A percentile compares a stretch with the other conserved stretches of the same genome.
Evolutionary conservation across 148 eudicot species (phyloP).

Genomic region (Chenopodium formosanum): DNA sequence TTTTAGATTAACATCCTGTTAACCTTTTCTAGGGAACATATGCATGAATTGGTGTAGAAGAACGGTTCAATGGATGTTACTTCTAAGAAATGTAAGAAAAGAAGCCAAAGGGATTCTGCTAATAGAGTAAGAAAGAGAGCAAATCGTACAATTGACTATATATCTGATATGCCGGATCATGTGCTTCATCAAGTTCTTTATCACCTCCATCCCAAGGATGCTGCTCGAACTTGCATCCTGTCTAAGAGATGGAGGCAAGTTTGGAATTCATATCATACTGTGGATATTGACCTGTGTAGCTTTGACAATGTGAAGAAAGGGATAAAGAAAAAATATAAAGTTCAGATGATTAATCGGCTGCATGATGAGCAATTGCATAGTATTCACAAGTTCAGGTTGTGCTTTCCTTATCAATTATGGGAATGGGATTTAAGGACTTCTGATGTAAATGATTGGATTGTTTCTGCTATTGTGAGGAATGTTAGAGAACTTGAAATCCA

Average conservation of each 20-base stretch:
- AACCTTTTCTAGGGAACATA: not conserved
- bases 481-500: constrained; percentile 30
- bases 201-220: constrained; percentile 26
- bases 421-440: not conserved
- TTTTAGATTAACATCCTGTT: not conserved
- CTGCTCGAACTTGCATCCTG: constrained; percentile 24
- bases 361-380: constrained; percentile 8
- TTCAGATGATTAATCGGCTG: constrained; percentile 3
- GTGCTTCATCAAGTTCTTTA: constrained; percentile 23
- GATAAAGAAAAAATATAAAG: not conserved
- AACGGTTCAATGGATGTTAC: constrained; percentile 15
- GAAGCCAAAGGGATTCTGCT: not conserved
- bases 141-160: constrained; percentile 10
- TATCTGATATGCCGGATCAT: constrained; percentile 23
- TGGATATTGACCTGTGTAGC: constrained; percentile 23
- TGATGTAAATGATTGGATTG: constrained; percentile 5
- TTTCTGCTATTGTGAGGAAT: constrained; percentile 19
- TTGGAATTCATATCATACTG: constrained; percentile 19
- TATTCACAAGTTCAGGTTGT: constrained; percentile 24
- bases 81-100: constrained; percentile 10
- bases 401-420: not conserved
- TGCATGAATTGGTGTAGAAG: not conserved
- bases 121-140: constrained; percentile 13
- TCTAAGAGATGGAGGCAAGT: constrained; percentile 21
- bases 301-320: not conserved